phyloP scores from a whole-genome alignment of 2,329 filamentous ascomycete species.

The Aspergillus brasiliensis region DNA sequence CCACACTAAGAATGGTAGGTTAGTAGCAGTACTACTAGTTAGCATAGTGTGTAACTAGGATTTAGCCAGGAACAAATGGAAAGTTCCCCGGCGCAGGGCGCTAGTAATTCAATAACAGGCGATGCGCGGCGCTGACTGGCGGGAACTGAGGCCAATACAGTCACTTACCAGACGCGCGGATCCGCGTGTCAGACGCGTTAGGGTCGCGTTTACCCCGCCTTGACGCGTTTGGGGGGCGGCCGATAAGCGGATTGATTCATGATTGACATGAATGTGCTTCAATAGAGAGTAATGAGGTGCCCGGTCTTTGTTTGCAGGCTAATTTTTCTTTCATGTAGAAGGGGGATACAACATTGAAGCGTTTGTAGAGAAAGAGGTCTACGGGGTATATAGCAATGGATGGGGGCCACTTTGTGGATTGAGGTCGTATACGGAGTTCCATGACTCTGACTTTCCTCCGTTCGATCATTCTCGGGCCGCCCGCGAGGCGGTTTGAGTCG shows the following conservation, averaged over 20 bases:
- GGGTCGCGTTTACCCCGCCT: conserved; percentile 23
- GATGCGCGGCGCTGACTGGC: background rate
- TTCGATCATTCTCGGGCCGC: background rate
- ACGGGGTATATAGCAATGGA: background rate
- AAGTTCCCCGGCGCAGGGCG: background rate
- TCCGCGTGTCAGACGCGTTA: conserved; percentile 24
- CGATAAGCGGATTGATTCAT: conserved; percentile 12
- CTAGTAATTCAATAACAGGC: conserved; percentile 3
- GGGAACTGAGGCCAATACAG: conserved; percentile 6
- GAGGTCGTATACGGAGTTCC: background rate
- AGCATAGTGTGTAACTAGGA: too few species aligned
- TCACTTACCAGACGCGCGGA: conserved; percentile 24
- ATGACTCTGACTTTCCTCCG: background rate
- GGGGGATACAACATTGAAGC: background rate
- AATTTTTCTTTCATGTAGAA: background rate
- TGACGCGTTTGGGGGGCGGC: conserved; percentile 15
- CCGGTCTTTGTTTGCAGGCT: background rate
- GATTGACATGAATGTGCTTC: background rate
- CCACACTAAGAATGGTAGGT: background rate
- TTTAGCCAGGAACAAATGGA: conserved; percentile 7
- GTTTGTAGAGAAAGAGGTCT: background rate
- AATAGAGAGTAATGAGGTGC: background rate
- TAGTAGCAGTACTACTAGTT: too few species aligned
- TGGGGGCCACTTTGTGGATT: background rate
- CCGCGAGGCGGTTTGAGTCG: background rate